phyloP scores from a whole-genome alignment of 768 basidiomycete species.

The Auricularia cornea region DNA sequence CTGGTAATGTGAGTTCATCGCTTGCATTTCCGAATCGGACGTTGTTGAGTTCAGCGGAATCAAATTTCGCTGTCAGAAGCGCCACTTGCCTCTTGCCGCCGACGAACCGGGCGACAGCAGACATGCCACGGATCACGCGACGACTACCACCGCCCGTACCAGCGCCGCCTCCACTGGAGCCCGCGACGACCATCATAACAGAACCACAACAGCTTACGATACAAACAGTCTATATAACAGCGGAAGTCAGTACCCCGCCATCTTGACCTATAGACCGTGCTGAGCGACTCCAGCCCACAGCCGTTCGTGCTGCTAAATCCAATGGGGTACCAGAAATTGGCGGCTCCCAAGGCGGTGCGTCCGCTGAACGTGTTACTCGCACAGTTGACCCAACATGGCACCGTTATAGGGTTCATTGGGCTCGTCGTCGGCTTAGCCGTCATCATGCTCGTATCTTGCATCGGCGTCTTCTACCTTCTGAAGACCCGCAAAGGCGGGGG shows the following conservation, averaged over 20 bases:
- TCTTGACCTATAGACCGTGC: neutral
- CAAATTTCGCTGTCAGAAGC: too few relatives aligned
- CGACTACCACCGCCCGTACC: neutral
- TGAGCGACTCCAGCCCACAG: neutral
- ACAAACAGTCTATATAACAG: neutral
- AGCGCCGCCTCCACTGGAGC: neutral
- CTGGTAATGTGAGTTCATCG: too few relatives aligned
- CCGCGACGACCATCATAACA: neutral
- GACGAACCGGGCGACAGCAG: neutral
- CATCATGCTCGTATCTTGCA: slow-evolving; percentile 45
- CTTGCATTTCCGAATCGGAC: too few relatives aligned
- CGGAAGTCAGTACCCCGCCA: neutral
- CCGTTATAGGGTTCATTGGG: slow-evolving; percentile 52
- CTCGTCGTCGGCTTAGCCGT: slow-evolving; percentile 47
- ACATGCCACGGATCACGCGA: neutral
- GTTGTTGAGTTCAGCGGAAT: too few relatives aligned
- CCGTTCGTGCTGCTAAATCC: neutral
- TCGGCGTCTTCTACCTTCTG: slow-evolving; percentile 49
- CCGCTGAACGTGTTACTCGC: neutral
- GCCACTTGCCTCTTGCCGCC: too few relatives aligned
- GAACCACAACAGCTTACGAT: neutral
- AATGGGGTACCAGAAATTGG: slow-evolving; percentile 38
- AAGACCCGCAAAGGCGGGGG: slow-evolving; percentile 37
- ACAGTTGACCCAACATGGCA: slow-evolving; percentile 1
- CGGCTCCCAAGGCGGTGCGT: slow-evolving; percentile 43